These are phyloP conservation scores for Ajuga chamaepitys DNA, from an alignment of 257 asterid species.

Conservation along the genomic window DNA sequence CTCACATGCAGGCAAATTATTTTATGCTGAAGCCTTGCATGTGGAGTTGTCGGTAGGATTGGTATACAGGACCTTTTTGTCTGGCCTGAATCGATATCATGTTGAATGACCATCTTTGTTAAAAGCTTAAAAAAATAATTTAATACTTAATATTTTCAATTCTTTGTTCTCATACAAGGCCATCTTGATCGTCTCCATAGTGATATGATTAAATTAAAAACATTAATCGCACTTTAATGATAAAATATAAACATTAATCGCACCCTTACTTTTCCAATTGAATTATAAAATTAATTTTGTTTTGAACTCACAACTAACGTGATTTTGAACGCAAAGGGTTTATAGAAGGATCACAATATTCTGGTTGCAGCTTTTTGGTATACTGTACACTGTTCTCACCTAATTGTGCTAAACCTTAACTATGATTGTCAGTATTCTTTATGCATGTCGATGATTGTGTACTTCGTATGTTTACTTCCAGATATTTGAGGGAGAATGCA, in stretches of 20 bases:
- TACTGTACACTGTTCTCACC: slow-evolving; percentile 3
- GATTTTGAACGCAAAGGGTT: neutral
- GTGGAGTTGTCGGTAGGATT: too few relatives aligned
- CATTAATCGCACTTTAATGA: slow-evolving; percentile 6
- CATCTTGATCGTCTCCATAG: neutral
- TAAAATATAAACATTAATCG: neutral
- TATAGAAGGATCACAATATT: slow-evolving; percentile 3
- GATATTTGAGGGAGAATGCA: slow-evolving; percentile 89
- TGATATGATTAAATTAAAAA: neutral
- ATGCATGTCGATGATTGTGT: slow-evolving; percentile 10
- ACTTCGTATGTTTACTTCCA: slow-evolving; percentile 26
- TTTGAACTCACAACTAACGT: neutral
- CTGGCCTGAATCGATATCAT: too few relatives aligned
- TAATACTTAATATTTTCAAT: too few relatives aligned
- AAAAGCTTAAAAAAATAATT: too few relatives aligned
- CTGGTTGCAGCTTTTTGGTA: slow-evolving; percentile 5
- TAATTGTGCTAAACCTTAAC: slow-evolving; percentile 6
- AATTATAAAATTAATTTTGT: neutral
- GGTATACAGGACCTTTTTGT: too few relatives aligned
- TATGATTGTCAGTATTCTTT: slow-evolving; percentile 1
- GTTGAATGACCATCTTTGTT: too few relatives aligned
- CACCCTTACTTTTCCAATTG: slow-evolving; percentile 2
- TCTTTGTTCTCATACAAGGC: too few relatives aligned
- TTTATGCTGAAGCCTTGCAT: too few relatives aligned
- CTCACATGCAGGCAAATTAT: neutral